Base-by-base conservation (phyloP, 305 asterid genomes). In the Plantago coronopus region DNA sequence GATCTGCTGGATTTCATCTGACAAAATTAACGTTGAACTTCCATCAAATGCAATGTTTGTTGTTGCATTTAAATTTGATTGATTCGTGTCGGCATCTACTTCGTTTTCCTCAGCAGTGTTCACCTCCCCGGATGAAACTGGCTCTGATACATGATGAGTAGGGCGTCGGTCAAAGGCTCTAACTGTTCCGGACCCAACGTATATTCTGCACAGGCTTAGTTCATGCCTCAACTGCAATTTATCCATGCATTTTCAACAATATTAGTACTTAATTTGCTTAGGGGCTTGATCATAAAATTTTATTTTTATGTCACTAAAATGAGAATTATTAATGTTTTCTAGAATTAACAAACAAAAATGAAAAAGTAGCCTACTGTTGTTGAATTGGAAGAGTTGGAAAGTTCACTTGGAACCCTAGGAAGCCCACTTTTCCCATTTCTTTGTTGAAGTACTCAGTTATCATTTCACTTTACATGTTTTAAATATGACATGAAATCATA, bases 131-230 rank as follows among this genome's bases (percentile, higher is more conserved):
- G 64, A 56, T 22, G 53, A 45, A 22, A 60, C 58, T 14, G 65
- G 27, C 19, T 45, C 56, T 2, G 23, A 15, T 4, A 22, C 65
- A 8, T 42, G 57, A 68, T 48, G 59, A 66, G 54, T 48, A 2
- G 88, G 88, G 8, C 88, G 83, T 7, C 91, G 76, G 54, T 81
- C 91, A 6, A 84, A 84, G 3, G 86, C 76, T 42, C 79, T 75
- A 8, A 63, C 58, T 46, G 77, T 81, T 37, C 88, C 88, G 12
- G 88, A 79, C 14, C 72, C 78, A 18, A 81, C 72, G 31, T 84
- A 84, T 34, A 81, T 77, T 51, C 91, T 69, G 50, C 88, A 84
- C 61, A 84, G 34, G 46, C 81, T 75, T 69, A 84, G 40, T 61
- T 81, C 91, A 46, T 84, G 79, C 70, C 82, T 50, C 71, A 84